Base-by-base conservation (phyloP, 2,329 filamentous ascomycete species). In the Calonectria leucothoes region DNA sequence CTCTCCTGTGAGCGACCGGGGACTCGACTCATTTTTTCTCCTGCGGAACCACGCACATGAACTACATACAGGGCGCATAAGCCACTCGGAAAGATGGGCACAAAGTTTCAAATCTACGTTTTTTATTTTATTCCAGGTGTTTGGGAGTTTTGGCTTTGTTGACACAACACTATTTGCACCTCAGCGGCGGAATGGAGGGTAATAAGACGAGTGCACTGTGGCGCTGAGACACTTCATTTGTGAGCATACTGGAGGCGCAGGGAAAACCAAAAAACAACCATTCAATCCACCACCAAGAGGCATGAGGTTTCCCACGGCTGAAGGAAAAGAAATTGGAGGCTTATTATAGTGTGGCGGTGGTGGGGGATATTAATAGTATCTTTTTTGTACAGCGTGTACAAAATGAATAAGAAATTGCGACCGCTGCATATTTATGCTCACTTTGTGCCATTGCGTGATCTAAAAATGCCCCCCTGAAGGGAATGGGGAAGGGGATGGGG, bases 191-290 rank as follows among this genome's bases (percentile, higher is more conserved):
- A 61, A 61, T 65, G 66, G 71, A 51, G 31, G 64, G 67, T 74
- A 75, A 61, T 71, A 79, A 72, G 67, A 64, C 33, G n/a, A 33
- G 52, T 72, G 52, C 55, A 52, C 27, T 72, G 74, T 76, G 78
- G 77, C 76, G 76, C 74, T 79, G 73, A 80, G 73, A 78, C 71
- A 73, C 69, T 57, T 73, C 64, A 71, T 71, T 71, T 78, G 70
- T 74, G 73, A 70, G 49, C 63, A 37, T 66, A 35, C 27, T 37
- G 61, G 45, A 49, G 33, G 33, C 66, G 61, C 42, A 70, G 59
- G 45, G 74, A 68, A 70, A 73, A 42, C 64, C 39, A 71, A 70
- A 49, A 74, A 55, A 51, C 39, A 55, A 57, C 27, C 31, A 51
- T 48, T 29, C 59, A 51, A 49, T 39, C 52, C 37, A 55, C n/a